These are phyloP conservation scores for Metschnikowia baotianmanensis DNA, from an alignment of 805 yeast species.

Conservation along the genomic window DNA sequence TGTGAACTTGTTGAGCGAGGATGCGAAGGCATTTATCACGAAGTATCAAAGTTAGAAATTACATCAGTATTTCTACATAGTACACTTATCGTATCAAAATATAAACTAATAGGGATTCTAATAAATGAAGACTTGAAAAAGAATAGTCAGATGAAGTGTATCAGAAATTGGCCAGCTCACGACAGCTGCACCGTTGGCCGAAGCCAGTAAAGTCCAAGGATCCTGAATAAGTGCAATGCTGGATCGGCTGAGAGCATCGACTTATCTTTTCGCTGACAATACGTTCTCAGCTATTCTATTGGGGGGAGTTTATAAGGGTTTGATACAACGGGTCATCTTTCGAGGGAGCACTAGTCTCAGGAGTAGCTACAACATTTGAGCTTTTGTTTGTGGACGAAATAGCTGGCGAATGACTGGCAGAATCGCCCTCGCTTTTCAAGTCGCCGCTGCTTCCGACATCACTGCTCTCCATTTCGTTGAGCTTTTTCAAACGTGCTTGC, in stretches of 20 bases:
- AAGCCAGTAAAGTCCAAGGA: too few species aligned
- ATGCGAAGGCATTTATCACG: conserved; percentile 13
- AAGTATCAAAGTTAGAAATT: conserved; percentile 3
- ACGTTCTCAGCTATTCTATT: too few species aligned
- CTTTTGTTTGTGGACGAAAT: conserved; percentile 1
- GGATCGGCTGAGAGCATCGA: too few species aligned
- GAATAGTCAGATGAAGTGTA: too few species aligned
- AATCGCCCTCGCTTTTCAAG: conserved; percentile 3
- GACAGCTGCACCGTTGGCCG: too few species aligned
- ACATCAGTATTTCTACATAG: neutral
- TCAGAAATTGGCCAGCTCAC: too few species aligned
- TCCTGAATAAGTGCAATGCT: too few species aligned
- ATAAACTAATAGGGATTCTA: too few species aligned
- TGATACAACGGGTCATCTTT: conserved; percentile 6
- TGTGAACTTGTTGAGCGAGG: conserved; percentile 27
- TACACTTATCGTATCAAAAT: too few species aligned
- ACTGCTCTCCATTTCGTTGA: conserved; percentile 29
- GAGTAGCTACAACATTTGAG: neutral
- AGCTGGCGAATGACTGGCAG: conserved; percentile 2
- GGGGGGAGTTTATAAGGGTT: conserved; percentile 7
- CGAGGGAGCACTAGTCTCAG: neutral
- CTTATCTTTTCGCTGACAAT: too few species aligned
- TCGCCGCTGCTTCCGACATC: conserved; percentile 9
- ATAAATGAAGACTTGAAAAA: too few species aligned
- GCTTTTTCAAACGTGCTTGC: conserved; percentile 39